Conservation (phyloP, 306 rosid species). For the Begonia masoniana region DNA sequence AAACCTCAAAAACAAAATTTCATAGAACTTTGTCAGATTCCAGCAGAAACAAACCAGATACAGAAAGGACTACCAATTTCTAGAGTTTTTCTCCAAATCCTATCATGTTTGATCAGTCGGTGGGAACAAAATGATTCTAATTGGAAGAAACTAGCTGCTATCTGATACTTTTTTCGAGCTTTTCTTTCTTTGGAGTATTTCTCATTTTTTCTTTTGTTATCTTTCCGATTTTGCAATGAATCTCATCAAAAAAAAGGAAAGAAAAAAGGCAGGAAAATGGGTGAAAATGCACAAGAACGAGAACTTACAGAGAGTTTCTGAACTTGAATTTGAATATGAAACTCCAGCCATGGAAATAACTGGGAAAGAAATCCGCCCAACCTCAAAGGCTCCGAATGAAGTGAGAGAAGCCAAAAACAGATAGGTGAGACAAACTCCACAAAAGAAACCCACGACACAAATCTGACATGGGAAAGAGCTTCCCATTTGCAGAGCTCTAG, state of each 20-base stretch:
- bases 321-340: constrained; percentile 34
- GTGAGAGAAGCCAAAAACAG: constrained; percentile 67
- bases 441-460: constrained; percentile 82
- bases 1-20: too few relatives aligned
- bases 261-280: background rate
- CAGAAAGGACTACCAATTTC: too few relatives aligned
- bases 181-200: too few relatives aligned
- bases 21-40: too few relatives aligned
- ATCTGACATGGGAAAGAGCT: constrained; percentile 73
- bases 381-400: constrained; percentile 49
- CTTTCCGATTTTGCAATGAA: too few relatives aligned
- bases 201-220: too few relatives aligned
- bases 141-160: too few relatives aligned
- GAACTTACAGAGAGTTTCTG: constrained; percentile 42
- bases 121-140: too few relatives aligned
- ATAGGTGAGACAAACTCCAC: constrained; percentile 70
- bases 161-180: too few relatives aligned
- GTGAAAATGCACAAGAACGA: background rate
- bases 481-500: constrained; percentile 73
- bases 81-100: too few relatives aligned
- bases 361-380: constrained; percentile 42
- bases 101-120: too few relatives aligned
- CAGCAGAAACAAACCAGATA: too few relatives aligned
- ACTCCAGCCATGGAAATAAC: constrained; percentile 18
- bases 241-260: background rate